A percentile compares a stretch with the other conserved stretches of the same genome.
Conservation (phyloP, 805 yeast species). For the Zygotorulaspora chibaensis region DNA sequence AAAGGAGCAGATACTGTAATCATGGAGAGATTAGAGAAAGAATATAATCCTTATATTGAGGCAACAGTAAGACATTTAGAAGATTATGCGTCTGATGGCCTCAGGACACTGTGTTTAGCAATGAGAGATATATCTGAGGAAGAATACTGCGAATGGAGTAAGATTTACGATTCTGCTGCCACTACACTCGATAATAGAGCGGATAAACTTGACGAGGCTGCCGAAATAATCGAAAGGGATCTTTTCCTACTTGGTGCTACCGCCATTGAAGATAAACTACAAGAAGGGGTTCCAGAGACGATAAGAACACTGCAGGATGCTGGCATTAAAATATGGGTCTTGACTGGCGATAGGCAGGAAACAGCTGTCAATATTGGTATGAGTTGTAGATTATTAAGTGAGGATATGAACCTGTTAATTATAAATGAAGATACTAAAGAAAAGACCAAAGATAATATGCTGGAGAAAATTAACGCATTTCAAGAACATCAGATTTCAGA, state of each 20-base stretch:
- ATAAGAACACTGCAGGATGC: constrained; percentile 93
- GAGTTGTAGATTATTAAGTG: constrained; percentile 91
- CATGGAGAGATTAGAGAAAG: constrained; percentile 68
- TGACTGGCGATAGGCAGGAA: constrained; percentile 98
- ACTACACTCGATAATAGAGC: constrained; percentile 74
- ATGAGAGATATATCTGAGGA: constrained; percentile 70
- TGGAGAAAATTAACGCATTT: constrained; percentile 72
- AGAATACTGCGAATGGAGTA: constrained; percentile 72
- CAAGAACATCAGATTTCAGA: constrained; percentile 57
- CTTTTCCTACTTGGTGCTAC: constrained; percentile 89
- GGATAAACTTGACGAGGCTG: constrained; percentile 77
- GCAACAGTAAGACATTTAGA: constrained; percentile 84
- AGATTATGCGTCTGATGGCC: constrained; percentile 94
- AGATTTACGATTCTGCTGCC: constrained; percentile 69
- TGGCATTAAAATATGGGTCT: constrained; percentile 95
- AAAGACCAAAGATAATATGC: constrained; percentile 68
- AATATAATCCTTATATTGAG: constrained; percentile 71
- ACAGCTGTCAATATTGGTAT: constrained; percentile 98
- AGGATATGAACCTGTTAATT: constrained; percentile 89
- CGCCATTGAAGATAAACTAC: constrained; percentile 95
- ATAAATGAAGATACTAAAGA: constrained; percentile 81
- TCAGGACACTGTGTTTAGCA: constrained; percentile 92
- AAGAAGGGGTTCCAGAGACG: constrained; percentile 98
- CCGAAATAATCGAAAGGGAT: constrained; percentile 80
- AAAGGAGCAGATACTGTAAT: constrained; percentile 99